Percentiles rank a stretch among this genome's conserved stretches.
phyloP scores from a whole-genome alignment of 192 early-diverging fungal species.

The Dissophora globulifera region DNA sequence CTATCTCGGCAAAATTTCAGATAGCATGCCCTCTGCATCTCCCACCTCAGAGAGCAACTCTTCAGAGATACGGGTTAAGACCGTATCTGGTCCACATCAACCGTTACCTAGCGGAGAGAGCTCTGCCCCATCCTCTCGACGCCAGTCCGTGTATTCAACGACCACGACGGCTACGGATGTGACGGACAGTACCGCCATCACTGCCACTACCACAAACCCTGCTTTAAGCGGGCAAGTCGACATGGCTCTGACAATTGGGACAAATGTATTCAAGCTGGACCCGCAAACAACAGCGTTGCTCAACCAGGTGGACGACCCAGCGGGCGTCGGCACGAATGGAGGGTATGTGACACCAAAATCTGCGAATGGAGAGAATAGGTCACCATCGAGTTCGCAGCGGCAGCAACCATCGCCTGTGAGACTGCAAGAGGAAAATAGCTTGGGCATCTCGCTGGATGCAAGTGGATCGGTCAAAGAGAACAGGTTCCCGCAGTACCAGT shows the following conservation, averaged over 20 bases:
- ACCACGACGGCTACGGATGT: no score
- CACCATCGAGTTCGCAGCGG: background rate
- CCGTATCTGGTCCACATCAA: slow-evolving; percentile 36
- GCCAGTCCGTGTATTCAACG: slow-evolving; percentile 12
- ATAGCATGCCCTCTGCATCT: no score
- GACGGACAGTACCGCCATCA: no score
- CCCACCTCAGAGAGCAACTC: slow-evolving; percentile 20
- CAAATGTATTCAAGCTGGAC: slow-evolving; percentile 42
- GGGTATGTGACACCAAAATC: background rate
- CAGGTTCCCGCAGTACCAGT: slow-evolving; percentile 43
- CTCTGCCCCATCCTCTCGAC: slow-evolving; percentile 10
- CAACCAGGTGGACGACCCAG: slow-evolving; percentile 15
- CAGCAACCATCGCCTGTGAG: background rate
- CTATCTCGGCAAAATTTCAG: slow-evolving; percentile 20
- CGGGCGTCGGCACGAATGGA: no score
- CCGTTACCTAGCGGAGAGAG: slow-evolving; percentile 6
- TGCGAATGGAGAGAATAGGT: slow-evolving; percentile 7
- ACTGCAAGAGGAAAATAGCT: slow-evolving; percentile 26
- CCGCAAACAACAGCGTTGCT: slow-evolving; percentile 21
- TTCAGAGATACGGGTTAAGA: no score
- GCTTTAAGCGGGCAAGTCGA: slow-evolving; percentile 6
- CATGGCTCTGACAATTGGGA: slow-evolving; percentile 28
- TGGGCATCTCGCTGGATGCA: slow-evolving; percentile 48
- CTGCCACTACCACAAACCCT: no score
- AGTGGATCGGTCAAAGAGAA: slow-evolving; percentile 46